phyloP scores from a whole-genome alignment of 495 filamentous ascomycete species.

The Talaromyces thailandensis region DNA sequence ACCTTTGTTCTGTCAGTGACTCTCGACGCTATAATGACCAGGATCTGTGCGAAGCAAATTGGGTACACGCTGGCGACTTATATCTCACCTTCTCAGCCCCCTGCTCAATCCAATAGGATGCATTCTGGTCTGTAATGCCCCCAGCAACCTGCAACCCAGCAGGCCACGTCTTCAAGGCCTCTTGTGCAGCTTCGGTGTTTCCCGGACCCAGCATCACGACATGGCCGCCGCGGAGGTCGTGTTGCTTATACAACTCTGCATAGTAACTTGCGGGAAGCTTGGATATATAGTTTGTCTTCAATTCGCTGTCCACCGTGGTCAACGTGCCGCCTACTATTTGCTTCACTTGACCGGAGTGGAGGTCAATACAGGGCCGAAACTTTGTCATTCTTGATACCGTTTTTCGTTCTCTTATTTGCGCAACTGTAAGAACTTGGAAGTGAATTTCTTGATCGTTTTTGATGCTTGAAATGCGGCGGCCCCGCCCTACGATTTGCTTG shows the following conservation, averaged over 20 bases:
- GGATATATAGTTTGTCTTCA: constrained; percentile 89
- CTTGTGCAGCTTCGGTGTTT: constrained; percentile 69
- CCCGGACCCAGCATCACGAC: constrained; percentile 92
- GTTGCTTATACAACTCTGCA: constrained; percentile 64
- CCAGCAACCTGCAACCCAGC: constrained; percentile 77
- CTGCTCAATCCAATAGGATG: constrained; percentile 70
- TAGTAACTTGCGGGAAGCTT: constrained; percentile 72
- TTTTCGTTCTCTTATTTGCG: background rate
- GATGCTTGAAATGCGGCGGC: background rate
- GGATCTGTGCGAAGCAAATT: background rate
- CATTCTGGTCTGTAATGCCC: constrained; percentile 80
- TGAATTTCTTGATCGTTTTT: background rate
- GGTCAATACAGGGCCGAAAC: constrained; percentile 94
- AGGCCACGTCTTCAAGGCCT: constrained; percentile 70
- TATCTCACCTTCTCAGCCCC: constrained; percentile 78
- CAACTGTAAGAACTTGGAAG: background rate
- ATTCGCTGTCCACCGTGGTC: constrained; percentile 48
- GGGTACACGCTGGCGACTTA: background rate
- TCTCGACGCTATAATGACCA: background rate
- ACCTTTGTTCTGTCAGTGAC: constrained; percentile 43
- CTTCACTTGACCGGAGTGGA: constrained; percentile 92
- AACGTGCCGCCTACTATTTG: constrained; percentile 96
- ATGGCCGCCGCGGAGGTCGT: constrained; percentile 70
- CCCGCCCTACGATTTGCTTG: background rate
- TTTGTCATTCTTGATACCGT: constrained; percentile 58